Evolutionary conservation across 306 rosid species (phyloP).

Genomic region (Casuarina cunninghamiana): DNA sequence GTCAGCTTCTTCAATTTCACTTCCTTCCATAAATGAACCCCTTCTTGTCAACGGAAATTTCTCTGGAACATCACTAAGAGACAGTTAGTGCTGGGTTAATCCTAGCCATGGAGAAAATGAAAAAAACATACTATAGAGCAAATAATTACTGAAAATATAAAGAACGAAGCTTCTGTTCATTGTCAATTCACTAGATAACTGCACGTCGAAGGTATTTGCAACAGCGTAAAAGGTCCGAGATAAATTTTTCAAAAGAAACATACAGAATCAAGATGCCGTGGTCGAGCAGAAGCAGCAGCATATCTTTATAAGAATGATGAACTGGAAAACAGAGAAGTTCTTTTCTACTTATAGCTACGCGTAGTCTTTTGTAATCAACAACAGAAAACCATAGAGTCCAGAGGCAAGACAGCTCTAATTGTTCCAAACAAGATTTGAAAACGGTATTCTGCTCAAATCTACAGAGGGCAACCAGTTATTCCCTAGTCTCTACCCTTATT

Average conservation of each 20-base stretch:
- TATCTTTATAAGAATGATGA: not conserved
- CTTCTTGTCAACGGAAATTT: constrained; percentile 12
- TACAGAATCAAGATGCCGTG: not conserved
- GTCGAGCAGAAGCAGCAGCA: not conserved
- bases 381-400: not conserved
- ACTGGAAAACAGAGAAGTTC: not conserved
- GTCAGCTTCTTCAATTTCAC: constrained; percentile 28
- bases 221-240: not conserved
- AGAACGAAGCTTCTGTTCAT: not conserved
- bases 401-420: not conserved
- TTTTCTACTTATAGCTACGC: not conserved
- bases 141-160: not conserved
- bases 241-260: not conserved
- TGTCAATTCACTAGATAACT: not conserved
- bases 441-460: not conserved
- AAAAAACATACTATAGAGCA: too few relatives aligned
- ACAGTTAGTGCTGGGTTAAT: constrained; percentile 7
- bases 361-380: not conserved
- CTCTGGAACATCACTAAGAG: constrained; percentile 21
- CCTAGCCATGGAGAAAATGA: not conserved
- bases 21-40: constrained; percentile 44
- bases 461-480: not conserved
- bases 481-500: not conserved
- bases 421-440: not conserved
- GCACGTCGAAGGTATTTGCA: not conserved